Base-by-base conservation (phyloP, 441 rosid genomes). In the Pelargonium myrrhifolium region DNA sequence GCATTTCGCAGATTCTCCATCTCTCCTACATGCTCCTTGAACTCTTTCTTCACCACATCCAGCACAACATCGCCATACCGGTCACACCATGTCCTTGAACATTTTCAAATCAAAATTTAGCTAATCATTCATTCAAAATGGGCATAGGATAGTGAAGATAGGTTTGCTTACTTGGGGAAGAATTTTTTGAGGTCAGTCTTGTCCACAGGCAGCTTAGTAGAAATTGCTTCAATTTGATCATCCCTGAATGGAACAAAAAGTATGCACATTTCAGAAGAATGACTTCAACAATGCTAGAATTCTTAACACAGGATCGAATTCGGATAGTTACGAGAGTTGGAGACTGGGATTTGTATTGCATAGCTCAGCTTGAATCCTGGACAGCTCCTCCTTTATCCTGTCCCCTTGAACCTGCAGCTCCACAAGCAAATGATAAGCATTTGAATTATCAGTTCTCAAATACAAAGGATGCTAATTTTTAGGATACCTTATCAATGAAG, bases 371-470 rank as follows among this genome's bases (percentile, higher is more conserved):
- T 85, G 92, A 72, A 88, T 88, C 76, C 86, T 65, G 11, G 85
- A 81, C 7, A 88, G 79, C 72, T 88, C 92, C 82, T 81, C 81
- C 84, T 88, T 88, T 72, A 88, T 88, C 40, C 86, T 85, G 68
- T 88, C 87, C 42, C 89, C 94, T 58, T 85, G 71, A 55, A 86
- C 88, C 94, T n/a, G n/a, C n/a, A n/a, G n/a, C n/a, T n/a, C n/a
- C n/a, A n/a, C n/a, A n/a, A n/a, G n/a, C n/a, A n/a, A n/a, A n/a
- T n/a, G n/a, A n/a, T n/a, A n/a, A 86, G 76, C 67, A 49, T 45
- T 20, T 40, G 67, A 17, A 58, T 17, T 6, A 69, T 42, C 55
- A 8, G 3, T 24, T 40, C n/a, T n/a, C n/a, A n/a, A n/a, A n/a
- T n/a, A n/a, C n/a, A n/a, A n/a, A n/a, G n/a, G n/a, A n/a, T n/a